These are phyloP conservation scores for Cyberlindnera amylophila DNA, from an alignment of 805 yeast species.

Conservation along the genomic window DNA sequence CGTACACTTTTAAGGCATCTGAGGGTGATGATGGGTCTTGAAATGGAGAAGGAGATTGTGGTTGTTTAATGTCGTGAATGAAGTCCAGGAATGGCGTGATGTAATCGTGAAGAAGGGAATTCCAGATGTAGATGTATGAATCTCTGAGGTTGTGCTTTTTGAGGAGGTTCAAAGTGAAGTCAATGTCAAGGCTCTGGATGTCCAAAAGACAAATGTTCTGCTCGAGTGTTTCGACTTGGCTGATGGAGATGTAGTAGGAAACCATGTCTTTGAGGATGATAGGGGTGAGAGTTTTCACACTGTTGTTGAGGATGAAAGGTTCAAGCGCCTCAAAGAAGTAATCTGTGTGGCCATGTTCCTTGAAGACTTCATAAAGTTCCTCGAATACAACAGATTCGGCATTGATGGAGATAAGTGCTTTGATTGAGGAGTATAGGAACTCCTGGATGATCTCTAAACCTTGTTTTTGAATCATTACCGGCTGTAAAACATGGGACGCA, in stretches of 20 bases:
- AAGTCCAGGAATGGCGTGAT: constrained; percentile 66
- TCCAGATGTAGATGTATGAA: constrained; percentile 69
- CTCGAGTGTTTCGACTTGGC: constrained; percentile 50
- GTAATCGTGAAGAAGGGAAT: constrained; percentile 63
- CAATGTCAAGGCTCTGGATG: constrained; percentile 67
- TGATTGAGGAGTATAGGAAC: constrained; percentile 37
- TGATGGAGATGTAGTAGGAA: constrained; percentile 37
- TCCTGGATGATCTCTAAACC: constrained; percentile 27
- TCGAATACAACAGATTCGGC: constrained; percentile 38
- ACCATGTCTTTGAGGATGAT: constrained; percentile 59
- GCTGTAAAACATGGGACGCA: constrained; percentile 22
- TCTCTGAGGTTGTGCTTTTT: constrained; percentile 52
- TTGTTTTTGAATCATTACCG: constrained; percentile 8
- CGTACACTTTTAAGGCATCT: constrained; percentile 37
- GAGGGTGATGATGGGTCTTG: constrained; percentile 4
- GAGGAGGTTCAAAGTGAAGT: constrained; percentile 65
- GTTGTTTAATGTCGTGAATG: constrained; percentile 30
- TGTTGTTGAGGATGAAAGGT: constrained; percentile 43
- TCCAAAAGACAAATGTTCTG: constrained; percentile 69
- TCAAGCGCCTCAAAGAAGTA: constrained; percentile 53
- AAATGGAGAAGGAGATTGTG: not conserved
- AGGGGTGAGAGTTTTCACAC: constrained; percentile 56
- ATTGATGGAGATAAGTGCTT: constrained; percentile 36
- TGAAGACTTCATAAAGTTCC: constrained; percentile 41
- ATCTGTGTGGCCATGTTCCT: constrained; percentile 24